Evolutionary conservation across 352 stramenopile genomes (phyloP), one percentile per base, ranked within the genome.

Genomic region (Phytophthora kernoviae): DNA sequence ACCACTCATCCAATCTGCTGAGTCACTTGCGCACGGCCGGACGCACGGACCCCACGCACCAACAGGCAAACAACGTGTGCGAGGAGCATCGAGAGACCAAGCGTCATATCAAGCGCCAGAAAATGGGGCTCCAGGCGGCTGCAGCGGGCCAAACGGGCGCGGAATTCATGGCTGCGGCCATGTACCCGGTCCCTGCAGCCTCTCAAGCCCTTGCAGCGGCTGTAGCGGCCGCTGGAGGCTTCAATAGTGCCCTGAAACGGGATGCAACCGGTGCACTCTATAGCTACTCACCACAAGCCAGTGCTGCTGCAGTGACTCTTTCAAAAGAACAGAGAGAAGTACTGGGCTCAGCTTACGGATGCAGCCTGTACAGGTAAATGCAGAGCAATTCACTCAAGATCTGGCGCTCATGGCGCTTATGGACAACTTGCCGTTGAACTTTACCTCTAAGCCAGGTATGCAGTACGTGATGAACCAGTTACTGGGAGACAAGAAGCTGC

Each of bases 1-100:
- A 93, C 73, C 84, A 93, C 65, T 91, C 81, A 63, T 90, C 78
- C 56, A 93, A 93, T 52, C 62, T 93, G 47, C 71, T 93, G 20
- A 91, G 81, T 43, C 84, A 93, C 32, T 52, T 93, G 62, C 82
- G 84, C 59, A 93, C 84, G 4, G 77, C 79, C 6, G 84, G 84
- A 11, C 79, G 84, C 39, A 89, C 81, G 22, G 84, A 93, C 45
- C 20, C 72, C 4, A 80, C 65, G 22, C 84, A 93, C 64, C 81
- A 90, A 48, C 81, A 93, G 51, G 84, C 84, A 21, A 85, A 81
- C 37, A 68, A 67, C n/a, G 72, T 88, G 14, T 93, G 84, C 58
- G 84, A 93, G 46, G 81, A 93, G 47, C 78, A 93, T 49, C 82
- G 84, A 48, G 82, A 93, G 68, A 85, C 62, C 56, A 93, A 93